Evolutionary conservation across 1,284 basidiomycete species (phyloP).

Genomic region (Ustilago tritici): DNA sequence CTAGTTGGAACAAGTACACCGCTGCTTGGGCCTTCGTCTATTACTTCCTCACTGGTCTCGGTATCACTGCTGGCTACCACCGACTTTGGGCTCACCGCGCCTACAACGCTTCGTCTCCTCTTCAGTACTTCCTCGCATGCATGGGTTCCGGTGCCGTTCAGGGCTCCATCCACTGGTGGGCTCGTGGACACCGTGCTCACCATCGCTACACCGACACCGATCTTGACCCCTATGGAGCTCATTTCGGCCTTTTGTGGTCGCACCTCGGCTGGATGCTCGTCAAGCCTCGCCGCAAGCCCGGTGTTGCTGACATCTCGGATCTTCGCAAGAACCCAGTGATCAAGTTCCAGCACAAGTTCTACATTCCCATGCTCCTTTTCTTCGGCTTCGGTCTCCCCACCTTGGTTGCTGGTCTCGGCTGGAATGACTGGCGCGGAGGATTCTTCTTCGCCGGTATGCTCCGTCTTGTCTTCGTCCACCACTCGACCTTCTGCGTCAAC

Average conservation of each 20-base stretch:
- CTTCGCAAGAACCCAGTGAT: slow-evolving; percentile 66
- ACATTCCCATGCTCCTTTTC: slow-evolving; percentile 67
- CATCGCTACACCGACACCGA: slow-evolving; percentile 70
- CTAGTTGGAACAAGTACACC: slow-evolving; percentile 54
- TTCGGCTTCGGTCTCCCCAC: slow-evolving; percentile 67
- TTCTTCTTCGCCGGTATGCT: slow-evolving; percentile 68
- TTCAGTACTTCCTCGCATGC: slow-evolving; percentile 65
- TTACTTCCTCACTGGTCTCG: slow-evolving; percentile 68
- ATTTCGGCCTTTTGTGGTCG: slow-evolving; percentile 68
- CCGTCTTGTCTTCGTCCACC: slow-evolving; percentile 68
- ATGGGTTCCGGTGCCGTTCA: slow-evolving; percentile 67
- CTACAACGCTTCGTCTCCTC: slow-evolving; percentile 60
- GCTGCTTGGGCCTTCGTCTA: slow-evolving; percentile 57
- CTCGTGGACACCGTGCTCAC: slow-evolving; percentile 69
- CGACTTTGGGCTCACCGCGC: slow-evolving; percentile 68
- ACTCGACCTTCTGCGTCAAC: slow-evolving; percentile 70
- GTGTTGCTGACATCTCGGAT: slow-evolving; percentile 68
- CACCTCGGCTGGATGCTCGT: slow-evolving; percentile 69
- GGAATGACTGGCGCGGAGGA: slow-evolving; percentile 68
- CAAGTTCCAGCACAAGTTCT: slow-evolving; percentile 68
- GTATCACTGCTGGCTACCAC: slow-evolving; percentile 68
- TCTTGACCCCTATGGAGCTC: slow-evolving; percentile 68
- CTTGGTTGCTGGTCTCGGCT: slow-evolving; percentile 67
- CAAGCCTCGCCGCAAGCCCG: slow-evolving; percentile 68
- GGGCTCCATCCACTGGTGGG: slow-evolving; percentile 69